Evolutionary conservation across 257 asterid species (phyloP), one percentile per base, ranked within the genome.

Genomic region (Capsicum baccatum): DNA sequence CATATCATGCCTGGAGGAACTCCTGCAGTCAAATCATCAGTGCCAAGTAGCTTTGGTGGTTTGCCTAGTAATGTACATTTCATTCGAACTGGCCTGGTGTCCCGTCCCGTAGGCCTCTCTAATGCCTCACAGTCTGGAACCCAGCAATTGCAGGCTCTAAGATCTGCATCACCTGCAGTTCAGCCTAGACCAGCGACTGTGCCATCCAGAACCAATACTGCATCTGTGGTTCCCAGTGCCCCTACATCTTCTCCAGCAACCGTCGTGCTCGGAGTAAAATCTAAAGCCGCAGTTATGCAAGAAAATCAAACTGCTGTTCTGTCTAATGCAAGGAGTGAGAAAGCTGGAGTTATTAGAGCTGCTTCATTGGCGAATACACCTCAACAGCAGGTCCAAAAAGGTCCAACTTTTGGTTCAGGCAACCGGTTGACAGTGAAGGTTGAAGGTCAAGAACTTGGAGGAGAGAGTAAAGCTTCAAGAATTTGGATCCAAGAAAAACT

Each of bases 21-120:
- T 67, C 82, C 95, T 79, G 78, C 80, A 86, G 83, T 84, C 12
- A 94, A 91, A 88, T 50, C 98, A 74, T 83, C 93, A 1, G 54
- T 84, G 13, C 19, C 94, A 81, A 90, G 87, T 87, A 86, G 87
- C 47, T 47, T 86, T 80, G 88, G 67, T 82, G 91, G 92, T 66
- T 91, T 95, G 83, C 97, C 99, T 19, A 93, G 97, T 83, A 94
- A 94, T 66, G 98, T 95, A 85, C 97, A 92, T 85, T 93, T 90
- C 85, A 92, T 94, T 73, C 92, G 66, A 44, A 68, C 55, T 64
- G 79, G 79, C 79, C 55, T 83, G 64, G 80, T 74, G 17, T 55
- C 68, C 9, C 35, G 19, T 55, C 64, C 80, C 62, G 14, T 55
- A 7, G 33, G 56, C 68, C 68, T 54, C n/a, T 68, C 52, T 15